These are phyloP conservation scores for Xerocomus cyaneibrunnescens DNA, from an alignment of 1,284 basidiomycete species.

Conservation along the genomic window DNA sequence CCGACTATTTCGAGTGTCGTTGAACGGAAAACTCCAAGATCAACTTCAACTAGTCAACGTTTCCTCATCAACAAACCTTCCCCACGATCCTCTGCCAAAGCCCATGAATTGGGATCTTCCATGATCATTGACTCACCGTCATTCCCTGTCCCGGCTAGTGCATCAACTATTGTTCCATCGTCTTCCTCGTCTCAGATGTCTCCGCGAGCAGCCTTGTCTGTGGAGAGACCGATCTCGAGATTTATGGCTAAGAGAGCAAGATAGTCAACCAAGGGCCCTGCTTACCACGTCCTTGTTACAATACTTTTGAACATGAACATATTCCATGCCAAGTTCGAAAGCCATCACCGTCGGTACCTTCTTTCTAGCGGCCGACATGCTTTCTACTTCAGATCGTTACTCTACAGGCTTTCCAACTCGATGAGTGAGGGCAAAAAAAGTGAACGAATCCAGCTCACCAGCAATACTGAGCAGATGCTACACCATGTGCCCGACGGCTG, in stretches of 20 bases:
- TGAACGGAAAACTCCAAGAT: conserved; percentile 25
- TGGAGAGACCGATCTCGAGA: conserved; percentile 41
- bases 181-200: conserved; percentile 10
- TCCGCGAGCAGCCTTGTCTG: conserved; percentile 11
- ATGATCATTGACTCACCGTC: conserved; percentile 26
- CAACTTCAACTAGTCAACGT: conserved; percentile 2
- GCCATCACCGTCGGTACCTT: not conserved
- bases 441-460: conserved; percentile 34
- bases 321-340: not conserved
- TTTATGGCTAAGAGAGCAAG: conserved; percentile 36
- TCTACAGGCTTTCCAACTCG: not conserved
- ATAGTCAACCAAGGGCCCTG: not conserved
- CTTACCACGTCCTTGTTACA: not conserved
- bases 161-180: conserved; percentile 3
- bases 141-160: conserved; percentile 16
- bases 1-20: conserved; percentile 26
- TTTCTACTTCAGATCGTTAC: too few relatives aligned
- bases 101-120: conserved; percentile 4
- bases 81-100: not conserved
- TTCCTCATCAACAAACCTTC: conserved; percentile 20
- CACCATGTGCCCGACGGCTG: conserved; percentile 42
- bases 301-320: not conserved
- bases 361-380: not conserved
- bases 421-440: not conserved
- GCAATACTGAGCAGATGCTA: conserved; percentile 46